These are phyloP conservation scores for Dipteronia sinensis DNA, from an alignment of 345 rosid species.

Conservation along the genomic window DNA sequence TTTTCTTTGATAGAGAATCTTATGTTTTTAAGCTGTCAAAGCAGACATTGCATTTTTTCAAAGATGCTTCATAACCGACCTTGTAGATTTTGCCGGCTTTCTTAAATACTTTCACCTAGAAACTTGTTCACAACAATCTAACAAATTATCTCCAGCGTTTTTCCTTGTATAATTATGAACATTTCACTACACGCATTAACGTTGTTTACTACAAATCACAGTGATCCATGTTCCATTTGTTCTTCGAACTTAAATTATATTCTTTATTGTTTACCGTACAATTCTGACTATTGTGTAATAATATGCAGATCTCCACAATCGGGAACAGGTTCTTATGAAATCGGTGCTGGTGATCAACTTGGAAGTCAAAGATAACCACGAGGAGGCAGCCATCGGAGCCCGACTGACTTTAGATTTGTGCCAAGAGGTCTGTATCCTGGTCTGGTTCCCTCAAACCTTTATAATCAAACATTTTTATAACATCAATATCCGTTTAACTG, in stretches of 20 bases:
- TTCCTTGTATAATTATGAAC: background rate
- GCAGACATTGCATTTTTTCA: background rate
- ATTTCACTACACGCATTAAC: background rate
- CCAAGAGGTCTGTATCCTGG: slow-evolving; percentile 59
- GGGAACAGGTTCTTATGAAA: slow-evolving; percentile 77
- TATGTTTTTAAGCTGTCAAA: background rate
- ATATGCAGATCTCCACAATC: slow-evolving; percentile 73
- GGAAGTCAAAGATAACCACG: slow-evolving; percentile 98
- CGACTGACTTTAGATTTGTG: slow-evolving; percentile 83
- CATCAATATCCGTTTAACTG: background rate
- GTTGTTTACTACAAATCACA: background rate
- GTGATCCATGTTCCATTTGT: background rate
- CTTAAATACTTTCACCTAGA: background rate
- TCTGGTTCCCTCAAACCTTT: background rate
- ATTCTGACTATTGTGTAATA: background rate
- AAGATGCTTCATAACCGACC: background rate
- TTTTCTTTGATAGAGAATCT: background rate
- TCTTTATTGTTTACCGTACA: background rate
- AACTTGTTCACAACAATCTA: background rate
- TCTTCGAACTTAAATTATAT: background rate
- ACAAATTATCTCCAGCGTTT: background rate
- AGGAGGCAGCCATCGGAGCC: slow-evolving; percentile 94
- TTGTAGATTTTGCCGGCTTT: background rate
- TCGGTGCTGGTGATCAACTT: slow-evolving; percentile 79
- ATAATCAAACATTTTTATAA: background rate